Evolutionary conservation across 2,329 filamentous ascomycete species (phyloP), one percentile per base, ranked within the genome.

Genomic region (Clathrospora elynae): DNA sequence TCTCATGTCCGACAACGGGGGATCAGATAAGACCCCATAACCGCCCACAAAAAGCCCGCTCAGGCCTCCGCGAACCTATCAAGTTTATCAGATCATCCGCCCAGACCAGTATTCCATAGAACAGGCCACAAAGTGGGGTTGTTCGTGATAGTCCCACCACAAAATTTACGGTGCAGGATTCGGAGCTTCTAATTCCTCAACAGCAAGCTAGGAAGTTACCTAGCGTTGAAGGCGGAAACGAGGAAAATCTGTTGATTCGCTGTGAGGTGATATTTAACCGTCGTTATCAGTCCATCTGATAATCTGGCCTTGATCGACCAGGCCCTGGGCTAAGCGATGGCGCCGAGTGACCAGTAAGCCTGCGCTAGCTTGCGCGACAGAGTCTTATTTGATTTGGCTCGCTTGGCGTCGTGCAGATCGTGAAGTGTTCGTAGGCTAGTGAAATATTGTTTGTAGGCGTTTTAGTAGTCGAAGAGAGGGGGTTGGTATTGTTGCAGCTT

Each of bases 241-340:
- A 29, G n/a, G 5, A 23, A 7, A 12, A n/a, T n/a, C n/a, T n/a
- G n/a, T n/a, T 49, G 50, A 50, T 53, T 49, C 12, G 52, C 18
- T 39, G 42, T 42, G 49, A 47, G 35, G 36, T 42, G 40, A 33
- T 45, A 39, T 25, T 41, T 32, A 32, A 19, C 37, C 26, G 40
- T 17, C 42, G 12, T 51, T 53, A 63, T 62, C 59, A 53, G 54
- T 20, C 58, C 53, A 64, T 62, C 57, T 60, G 59, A 61, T 62
- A 61, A 62, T 61, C 59, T 58, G 53, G 59, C 49, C 52, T 13
- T 26, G 31, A 45, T 47, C 45, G 54, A 39, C 46, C 29, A 33
- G 12, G 39, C 36, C 25, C 12, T 29, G 38, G 49, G 50, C 40
- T 51, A 53, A 50, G 53, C 55, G 46, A 53, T 14, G 41, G 45